Conservation (phyloP, 129 eudicot species). For the Logfia minima region DNA sequence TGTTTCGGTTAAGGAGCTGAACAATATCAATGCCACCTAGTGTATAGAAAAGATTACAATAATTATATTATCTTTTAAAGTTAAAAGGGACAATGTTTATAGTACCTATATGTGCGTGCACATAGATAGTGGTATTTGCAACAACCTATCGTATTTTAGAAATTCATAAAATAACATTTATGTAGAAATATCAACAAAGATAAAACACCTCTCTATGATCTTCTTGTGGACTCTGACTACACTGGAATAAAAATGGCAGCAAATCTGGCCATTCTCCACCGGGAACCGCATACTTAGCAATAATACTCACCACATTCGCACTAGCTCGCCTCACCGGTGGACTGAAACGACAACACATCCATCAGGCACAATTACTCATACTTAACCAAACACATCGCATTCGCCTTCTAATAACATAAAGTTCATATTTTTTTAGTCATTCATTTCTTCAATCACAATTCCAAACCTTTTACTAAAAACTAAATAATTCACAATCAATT, state of each 20-base stretch:
- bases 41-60: constrained; percentile 21
- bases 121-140: not conserved
- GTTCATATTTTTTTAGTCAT: not conserved
- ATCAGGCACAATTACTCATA: constrained; percentile 11
- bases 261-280: constrained; percentile 97
- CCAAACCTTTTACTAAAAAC: not conserved
- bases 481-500: not conserved
- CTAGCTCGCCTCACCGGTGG: constrained; percentile 97
- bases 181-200: not conserved
- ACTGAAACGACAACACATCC: constrained; percentile 45
- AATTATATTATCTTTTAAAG: not conserved
- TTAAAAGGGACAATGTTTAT: too few relatives aligned
- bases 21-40: constrained; percentile 91
- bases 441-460: not conserved
- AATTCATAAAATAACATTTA: not conserved
- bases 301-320: constrained; percentile 93
- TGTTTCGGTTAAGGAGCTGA: constrained; percentile 96
- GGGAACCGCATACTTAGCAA: constrained; percentile 96
- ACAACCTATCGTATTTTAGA: not conserved
- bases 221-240: constrained; percentile 97
- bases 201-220: constrained; percentile 85
- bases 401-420: not conserved
- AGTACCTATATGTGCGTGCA: too few relatives aligned
- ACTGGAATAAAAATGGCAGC: constrained; percentile 89
- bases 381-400: not conserved